Evolutionary conservation across 1,284 basidiomycete species (phyloP).

Genomic region (Ganoderma lingzhi): DNA sequence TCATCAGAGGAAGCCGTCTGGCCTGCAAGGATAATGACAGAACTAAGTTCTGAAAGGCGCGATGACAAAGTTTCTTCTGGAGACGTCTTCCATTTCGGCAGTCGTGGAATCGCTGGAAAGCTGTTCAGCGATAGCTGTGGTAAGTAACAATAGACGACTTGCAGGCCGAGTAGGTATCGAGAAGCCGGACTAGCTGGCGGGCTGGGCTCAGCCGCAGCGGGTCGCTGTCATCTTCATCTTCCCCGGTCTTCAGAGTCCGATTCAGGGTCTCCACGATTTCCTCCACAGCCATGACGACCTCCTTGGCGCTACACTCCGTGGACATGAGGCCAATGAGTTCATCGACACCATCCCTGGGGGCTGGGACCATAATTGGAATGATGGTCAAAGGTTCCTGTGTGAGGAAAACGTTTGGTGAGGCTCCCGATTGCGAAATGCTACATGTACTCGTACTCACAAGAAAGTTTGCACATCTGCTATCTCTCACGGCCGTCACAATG

Average conservation of each 20-base stretch:
- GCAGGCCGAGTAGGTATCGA: constrained; percentile 52
- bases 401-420: not conserved
- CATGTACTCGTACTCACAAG: constrained; percentile 32
- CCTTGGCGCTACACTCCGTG: constrained; percentile 59
- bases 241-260: constrained; percentile 34
- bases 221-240: constrained; percentile 32
- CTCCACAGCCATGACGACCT: constrained; percentile 66
- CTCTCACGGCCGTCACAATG: constrained; percentile 33
- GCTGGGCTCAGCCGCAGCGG: constrained; percentile 33
- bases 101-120: constrained; percentile 56
- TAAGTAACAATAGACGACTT: constrained; percentile 19
- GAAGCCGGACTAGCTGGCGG: constrained; percentile 47
- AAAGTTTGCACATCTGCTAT: constrained; percentile 25
- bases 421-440: not conserved
- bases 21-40: constrained; percentile 42
- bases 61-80: constrained; percentile 44
- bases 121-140: not conserved
- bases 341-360: constrained; percentile 46
- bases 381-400: constrained; percentile 60
- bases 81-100: constrained; percentile 37
- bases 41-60: constrained; percentile 50
- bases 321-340: constrained; percentile 55
- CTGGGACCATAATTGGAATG: constrained; percentile 54
- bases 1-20: constrained; percentile 40
- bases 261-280: constrained; percentile 62